Base-by-base conservation (phyloP, 2,329 filamentous ascomycete species). In the Alternaria novae-zelandiae region DNA sequence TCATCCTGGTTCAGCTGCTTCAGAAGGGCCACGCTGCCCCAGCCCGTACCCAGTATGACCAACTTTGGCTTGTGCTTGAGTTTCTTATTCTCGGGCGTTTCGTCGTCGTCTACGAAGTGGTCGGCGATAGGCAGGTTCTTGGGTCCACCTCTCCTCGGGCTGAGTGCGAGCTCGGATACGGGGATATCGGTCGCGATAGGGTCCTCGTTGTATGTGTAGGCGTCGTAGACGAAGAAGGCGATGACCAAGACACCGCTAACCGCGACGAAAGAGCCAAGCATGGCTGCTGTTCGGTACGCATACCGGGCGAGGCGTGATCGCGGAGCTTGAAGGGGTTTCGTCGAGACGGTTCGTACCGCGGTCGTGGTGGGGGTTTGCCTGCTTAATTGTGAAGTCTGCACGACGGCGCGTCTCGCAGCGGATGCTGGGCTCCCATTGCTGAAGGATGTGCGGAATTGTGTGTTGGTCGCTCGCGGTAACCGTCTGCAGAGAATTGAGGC, bases 101-200 rank as follows among this genome's bases (percentile, higher is more conserved):
- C 95, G 71, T 97, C 89, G 75, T 98, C 96, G 75, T 97, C 94
- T 44, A 99, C 89, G 65, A 94, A 88, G 23, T 91, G 88, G 68
- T 97, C 93, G 20, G 92, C 90, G 63, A 99, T 96, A 2, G 95
- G 96, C 32, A 99, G 83, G 74, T 99, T 97, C 85, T 99, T 98
- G 0, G 95, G 94, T 0, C 96, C 96, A 59, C 96, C 96, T 63
- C 86, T 87, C 67, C 90, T 88, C 2, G 96, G 96, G 61, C 89
- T 89, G 57, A 99, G 83, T 1, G 96, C 96, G 36, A 93, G 82
- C 71, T 93, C 87, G 2, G 94, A 94, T n/a, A 99, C 91, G 54
- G 90, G 87, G 61, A 97, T 89, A 71, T 97, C 94, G 68, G 84
- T 83, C 25, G 86, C 85, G 7, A 85, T 87, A 2, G 87, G 82